Evolutionary conservation across 768 basidiomycete genomes (phyloP), one percentile per base, ranked within the genome.

Genomic region (Hericium rajendrae): DNA sequence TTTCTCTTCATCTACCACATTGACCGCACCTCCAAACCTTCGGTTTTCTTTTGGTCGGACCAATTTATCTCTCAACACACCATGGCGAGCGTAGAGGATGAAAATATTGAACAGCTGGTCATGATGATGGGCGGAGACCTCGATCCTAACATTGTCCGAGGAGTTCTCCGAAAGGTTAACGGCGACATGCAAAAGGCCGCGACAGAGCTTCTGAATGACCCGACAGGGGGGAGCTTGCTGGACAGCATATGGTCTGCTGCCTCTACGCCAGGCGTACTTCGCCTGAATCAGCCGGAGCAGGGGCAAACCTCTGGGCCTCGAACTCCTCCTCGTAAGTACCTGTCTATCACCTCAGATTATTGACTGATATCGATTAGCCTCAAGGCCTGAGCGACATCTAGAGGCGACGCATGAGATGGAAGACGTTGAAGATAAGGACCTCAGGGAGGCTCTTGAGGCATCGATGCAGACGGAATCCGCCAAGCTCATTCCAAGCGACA

Each of bases 141-240:
- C 48, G 76, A 79, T 55, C 68, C 68, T 10, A 76, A 78, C 37
- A 71, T 78, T 18, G 81, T 76, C 6, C 77, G 77, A 28, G 73
- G 76, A n/a, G 74, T 86, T 20, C 72, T 86, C 56, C 73, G 79
- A 55, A 84, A 84, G 67, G 76, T 81, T 67, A 77, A 78, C 40
- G 82, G 84, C 22, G 74, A 87, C 53, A 32, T 70, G n/a, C 66
- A 72, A 28, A 70, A 71, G 59, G 68, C 72, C n/a, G 67, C 70
- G 9, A 58, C 63, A 10, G 66, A 71, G 2, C 55, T 73, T 15
- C 57, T 72, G 28, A 70, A 70, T 37, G 69, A 66, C 6, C 65
- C 69, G 52, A 65, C 57, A 10, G 69, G 61, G 18, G 60, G 54
- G 3, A 57, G 53, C 37, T 61, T 55, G 16, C 32, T 55, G 38